phyloP scores from a whole-genome alignment of 1,139 yeast genomes.

The Geotrichum citri-aurantii region DNA sequence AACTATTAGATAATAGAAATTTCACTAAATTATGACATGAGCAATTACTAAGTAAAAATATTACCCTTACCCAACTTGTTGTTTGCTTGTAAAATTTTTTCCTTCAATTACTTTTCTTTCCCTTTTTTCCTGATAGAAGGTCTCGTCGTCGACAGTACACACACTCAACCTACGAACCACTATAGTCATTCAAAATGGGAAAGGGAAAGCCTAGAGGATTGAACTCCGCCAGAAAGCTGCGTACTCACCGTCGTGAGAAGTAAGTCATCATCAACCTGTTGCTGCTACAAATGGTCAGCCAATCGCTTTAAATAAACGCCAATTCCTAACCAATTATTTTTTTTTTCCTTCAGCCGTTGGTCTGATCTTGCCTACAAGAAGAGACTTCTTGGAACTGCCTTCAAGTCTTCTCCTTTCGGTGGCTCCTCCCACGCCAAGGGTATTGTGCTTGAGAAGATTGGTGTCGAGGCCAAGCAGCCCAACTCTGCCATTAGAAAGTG shows the following conservation, averaged over 20 bases:
- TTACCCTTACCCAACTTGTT: not conserved
- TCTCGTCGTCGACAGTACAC: not conserved
- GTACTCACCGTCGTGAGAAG: conserved; percentile 99
- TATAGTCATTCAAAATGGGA: conserved; percentile 38
- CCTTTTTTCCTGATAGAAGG: not conserved
- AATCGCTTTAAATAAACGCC: not conserved
- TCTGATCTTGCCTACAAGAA: conserved; percentile 97
- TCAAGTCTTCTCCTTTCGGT: conserved; percentile 99
- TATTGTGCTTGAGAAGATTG: conserved; percentile 98
- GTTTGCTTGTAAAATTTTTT: not conserved
- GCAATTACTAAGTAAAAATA: not conserved
- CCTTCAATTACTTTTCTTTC: not conserved
- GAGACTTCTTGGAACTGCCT: conserved; percentile 98
- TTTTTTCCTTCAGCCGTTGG: conserved; percentile 72
- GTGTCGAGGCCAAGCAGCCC: conserved; percentile 99
- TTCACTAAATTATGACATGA: not conserved
- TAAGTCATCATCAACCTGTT: conserved; percentile 34
- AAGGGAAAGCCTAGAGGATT: conserved; percentile 72
- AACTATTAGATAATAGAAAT: not conserved
- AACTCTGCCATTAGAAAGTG: conserved; percentile 99
- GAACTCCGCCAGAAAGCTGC: conserved; percentile 99
- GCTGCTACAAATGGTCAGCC: not conserved
- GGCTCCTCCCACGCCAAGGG: conserved; percentile 99
- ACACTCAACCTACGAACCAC: not conserved
- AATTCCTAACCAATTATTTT: conserved; percentile 10